A percentile compares a stretch with the other conserved stretches of the same genome.
Evolutionary conservation across 441 rosid genomes (phyloP).

Genomic region (Francoa sonchifolia): DNA sequence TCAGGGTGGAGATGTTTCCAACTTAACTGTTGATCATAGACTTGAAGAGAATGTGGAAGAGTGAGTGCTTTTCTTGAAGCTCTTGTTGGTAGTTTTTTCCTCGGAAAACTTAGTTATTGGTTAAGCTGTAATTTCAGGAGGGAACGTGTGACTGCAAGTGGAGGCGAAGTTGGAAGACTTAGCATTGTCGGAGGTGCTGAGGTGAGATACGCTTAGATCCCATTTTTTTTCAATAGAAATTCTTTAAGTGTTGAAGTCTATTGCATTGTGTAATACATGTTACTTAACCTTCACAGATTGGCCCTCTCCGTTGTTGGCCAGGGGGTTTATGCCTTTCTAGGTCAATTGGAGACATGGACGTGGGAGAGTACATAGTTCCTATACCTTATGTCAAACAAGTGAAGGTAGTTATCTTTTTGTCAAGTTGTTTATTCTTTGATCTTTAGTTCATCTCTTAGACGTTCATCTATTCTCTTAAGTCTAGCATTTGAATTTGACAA

Average conservation of each 20-base stretch:
- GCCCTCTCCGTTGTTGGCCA: slow-evolving; percentile 90
- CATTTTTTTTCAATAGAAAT: neutral
- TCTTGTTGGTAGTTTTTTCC: slow-evolving; percentile 6
- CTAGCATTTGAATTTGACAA: slow-evolving; percentile 1
- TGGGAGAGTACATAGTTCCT: slow-evolving; percentile 90
- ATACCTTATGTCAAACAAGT: slow-evolving; percentile 89
- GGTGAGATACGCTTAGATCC: slow-evolving; percentile 24
- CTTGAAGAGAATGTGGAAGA: slow-evolving; percentile 78
- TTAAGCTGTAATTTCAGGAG: slow-evolving; percentile 35
- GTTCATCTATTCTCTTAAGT: neutral
- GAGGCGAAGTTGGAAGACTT: slow-evolving; percentile 92
- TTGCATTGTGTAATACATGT: neutral
- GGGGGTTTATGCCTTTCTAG: slow-evolving; percentile 91
- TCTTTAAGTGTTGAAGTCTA: neutral
- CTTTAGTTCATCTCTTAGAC: neutral
- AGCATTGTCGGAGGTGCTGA: slow-evolving; percentile 64
- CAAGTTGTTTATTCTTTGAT: neutral
- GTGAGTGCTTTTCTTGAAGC: slow-evolving; percentile 28
- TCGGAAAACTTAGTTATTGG: neutral
- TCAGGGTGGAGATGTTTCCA: slow-evolving; percentile 48
- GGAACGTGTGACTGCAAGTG: slow-evolving; percentile 81
- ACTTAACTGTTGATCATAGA: slow-evolving; percentile 73
- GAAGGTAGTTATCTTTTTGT: slow-evolving; percentile 28
- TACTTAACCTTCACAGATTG: slow-evolving; percentile 36
- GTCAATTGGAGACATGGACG: slow-evolving; percentile 90